phyloP scores from a whole-genome alignment of 208 protist genomes.

The Jaenimonas drosophilae region DNA sequence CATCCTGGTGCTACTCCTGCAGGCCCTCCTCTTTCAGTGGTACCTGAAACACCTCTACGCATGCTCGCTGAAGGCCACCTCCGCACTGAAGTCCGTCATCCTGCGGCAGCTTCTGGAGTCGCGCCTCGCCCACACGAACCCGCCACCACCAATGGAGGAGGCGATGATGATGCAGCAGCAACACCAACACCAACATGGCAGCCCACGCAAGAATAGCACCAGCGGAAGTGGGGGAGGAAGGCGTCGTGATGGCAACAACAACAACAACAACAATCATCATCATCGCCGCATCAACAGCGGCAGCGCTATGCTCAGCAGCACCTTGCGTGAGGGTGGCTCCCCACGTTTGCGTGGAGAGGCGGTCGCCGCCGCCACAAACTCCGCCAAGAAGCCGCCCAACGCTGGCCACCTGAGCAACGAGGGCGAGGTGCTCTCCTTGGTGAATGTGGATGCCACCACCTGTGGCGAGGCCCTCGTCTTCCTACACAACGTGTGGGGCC shows the following conservation, averaged over 20 bases:
- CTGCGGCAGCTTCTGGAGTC: constrained; percentile 37
- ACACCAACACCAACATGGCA: too few relatives aligned
- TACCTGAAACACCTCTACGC: constrained; percentile 64
- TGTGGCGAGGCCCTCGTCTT: constrained; percentile 58
- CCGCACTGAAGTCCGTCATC: constrained; percentile 45
- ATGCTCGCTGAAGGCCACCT: constrained; percentile 32
- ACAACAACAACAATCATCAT: too few relatives aligned
- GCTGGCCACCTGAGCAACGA: too few relatives aligned
- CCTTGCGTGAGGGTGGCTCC: neutral
- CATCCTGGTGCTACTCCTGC: constrained; percentile 29
- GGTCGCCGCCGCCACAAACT: neutral
- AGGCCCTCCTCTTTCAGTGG: constrained; percentile 51
- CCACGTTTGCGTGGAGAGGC: neutral
- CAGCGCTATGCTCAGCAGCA: neutral
- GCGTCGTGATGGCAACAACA: too few relatives aligned
- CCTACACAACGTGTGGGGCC: constrained; percentile 67
- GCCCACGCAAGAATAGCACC: too few relatives aligned
- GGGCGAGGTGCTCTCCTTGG: constrained; percentile 40
- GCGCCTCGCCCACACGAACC: constrained; percentile 18
- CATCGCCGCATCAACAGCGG: too few relatives aligned
- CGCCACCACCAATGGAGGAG: too few relatives aligned
- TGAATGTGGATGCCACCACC: constrained; percentile 49
- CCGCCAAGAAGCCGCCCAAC: neutral
- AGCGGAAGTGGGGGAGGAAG: too few relatives aligned
- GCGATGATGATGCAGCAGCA: too few relatives aligned